Percentiles rank a stretch among this genome's conserved stretches.
Evolutionary conservation across 371 early-diverging fungal species (phyloP).

Genomic region (Syncephalastrum racemosum): DNA sequence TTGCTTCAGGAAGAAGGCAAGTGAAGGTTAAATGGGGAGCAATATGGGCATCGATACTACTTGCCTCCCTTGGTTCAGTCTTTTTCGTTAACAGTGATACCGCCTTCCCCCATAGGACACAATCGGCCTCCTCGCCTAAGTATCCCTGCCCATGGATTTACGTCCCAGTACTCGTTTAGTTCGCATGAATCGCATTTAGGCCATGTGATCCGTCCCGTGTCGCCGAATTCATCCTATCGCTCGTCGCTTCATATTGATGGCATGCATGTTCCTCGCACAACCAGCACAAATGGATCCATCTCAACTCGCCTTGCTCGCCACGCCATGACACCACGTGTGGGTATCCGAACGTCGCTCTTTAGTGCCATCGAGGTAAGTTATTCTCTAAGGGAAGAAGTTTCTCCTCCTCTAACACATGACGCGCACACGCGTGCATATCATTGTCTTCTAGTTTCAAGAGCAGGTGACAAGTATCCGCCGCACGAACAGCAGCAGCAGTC

Average conservation of each 20-base stretch:
- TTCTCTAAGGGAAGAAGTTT: not conserved
- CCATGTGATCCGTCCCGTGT: slow-evolving; percentile 45
- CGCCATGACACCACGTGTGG: slow-evolving; percentile 44
- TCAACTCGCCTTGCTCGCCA: slow-evolving; percentile 32
- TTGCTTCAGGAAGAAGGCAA: slow-evolving; percentile 19
- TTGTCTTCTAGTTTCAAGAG: slow-evolving; percentile 32
- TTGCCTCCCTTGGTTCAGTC: slow-evolving; percentile 3
- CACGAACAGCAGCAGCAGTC: slow-evolving; percentile 28
- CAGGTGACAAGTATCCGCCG: slow-evolving; percentile 32
- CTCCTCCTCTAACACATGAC: slow-evolving; percentile 1
- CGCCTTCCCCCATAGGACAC: slow-evolving; percentile 1
- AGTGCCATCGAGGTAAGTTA: slow-evolving; percentile 43
- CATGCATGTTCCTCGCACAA: slow-evolving; percentile 27
- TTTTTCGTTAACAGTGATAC: not conserved
- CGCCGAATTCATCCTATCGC: slow-evolving; percentile 33
- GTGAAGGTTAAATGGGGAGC: not conserved
- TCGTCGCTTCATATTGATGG: slow-evolving; percentile 37
- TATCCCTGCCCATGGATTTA: slow-evolving; percentile 33
- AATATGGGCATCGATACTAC: not conserved
- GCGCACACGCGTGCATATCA: not conserved
- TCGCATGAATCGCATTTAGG: slow-evolving; percentile 40
- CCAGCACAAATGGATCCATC: slow-evolving; percentile 40
- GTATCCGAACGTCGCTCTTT: slow-evolving; percentile 44
- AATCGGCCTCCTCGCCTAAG: slow-evolving; percentile 21
- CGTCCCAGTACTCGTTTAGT: slow-evolving; percentile 10